A percentile compares a stretch with the other conserved stretches of the same genome.
phyloP scores from a whole-genome alignment of 768 basidiomycete species.

The Psilocybe subaeruginosa region DNA sequence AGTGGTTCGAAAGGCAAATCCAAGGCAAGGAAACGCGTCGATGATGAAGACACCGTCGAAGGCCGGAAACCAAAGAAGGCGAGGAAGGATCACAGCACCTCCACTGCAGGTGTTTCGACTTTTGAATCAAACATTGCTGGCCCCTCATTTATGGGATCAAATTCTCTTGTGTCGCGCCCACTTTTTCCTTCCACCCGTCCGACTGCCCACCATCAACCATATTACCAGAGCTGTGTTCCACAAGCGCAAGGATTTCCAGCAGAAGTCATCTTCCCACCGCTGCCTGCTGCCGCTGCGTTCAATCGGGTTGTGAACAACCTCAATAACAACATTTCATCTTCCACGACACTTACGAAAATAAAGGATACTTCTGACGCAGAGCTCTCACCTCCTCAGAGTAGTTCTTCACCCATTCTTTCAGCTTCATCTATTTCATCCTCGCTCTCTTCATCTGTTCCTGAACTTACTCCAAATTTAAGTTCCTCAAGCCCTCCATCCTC shows the following conservation, averaged over 20 bases:
- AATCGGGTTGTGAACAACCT: constrained; percentile 25
- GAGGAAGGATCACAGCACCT: constrained; percentile 40
- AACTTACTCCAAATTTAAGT: constrained; percentile 55
- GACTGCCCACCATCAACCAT: constrained; percentile 72
- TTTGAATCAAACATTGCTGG: constrained; percentile 23
- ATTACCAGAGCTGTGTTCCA: constrained; percentile 62
- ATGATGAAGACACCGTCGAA: constrained; percentile 39
- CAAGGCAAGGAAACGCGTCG: constrained; percentile 39
- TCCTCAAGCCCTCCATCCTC: constrained; percentile 66
- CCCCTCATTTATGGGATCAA: constrained; percentile 27
- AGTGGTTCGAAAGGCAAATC: constrained; percentile 31
- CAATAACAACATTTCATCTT: constrained; percentile 26
- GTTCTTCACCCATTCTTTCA: constrained; percentile 27
- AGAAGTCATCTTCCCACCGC: constrained; percentile 75
- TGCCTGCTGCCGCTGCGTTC: constrained; percentile 53
- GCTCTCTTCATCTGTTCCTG: constrained; percentile 50
- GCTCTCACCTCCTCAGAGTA: constrained; percentile 15
- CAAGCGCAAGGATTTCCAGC: constrained; percentile 49
- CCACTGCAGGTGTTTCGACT: constrained; percentile 22
- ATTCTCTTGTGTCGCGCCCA: constrained; percentile 33
- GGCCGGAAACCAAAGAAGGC: constrained; percentile 49
- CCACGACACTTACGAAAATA: constrained; percentile 19
- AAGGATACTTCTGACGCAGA: constrained; percentile 14
- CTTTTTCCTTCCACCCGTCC: constrained; percentile 57
- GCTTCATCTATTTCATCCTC: constrained; percentile 36